A percentile compares a stretch with the other conserved stretches of the same genome.
These are phyloP conservation scores for Cryptomeria japonica DNA, from an alignment of 75 land plant genomes.

Conservation along the genomic window DNA sequence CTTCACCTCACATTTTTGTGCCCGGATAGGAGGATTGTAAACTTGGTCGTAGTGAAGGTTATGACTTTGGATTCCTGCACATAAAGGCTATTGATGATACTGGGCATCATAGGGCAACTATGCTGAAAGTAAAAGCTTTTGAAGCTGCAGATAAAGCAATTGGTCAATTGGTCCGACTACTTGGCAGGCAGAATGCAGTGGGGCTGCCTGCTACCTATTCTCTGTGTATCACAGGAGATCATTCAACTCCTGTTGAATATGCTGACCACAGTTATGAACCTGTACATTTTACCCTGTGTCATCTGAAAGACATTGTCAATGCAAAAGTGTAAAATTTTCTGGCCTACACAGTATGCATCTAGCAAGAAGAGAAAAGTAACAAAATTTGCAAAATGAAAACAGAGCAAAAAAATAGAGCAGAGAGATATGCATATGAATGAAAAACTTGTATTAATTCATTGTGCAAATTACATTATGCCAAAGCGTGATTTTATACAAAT, in stretches of 20 bases:
- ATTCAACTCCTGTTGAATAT: constrained; percentile 98
- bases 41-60: constrained; percentile 79
- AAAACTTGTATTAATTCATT: too few relatives aligned
- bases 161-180: constrained; percentile 77
- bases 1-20: constrained; percentile 74
- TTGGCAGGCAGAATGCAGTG: constrained; percentile 80
- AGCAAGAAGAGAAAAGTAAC: too few relatives aligned
- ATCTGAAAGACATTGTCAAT: constrained; percentile 71
- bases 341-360: too few relatives aligned
- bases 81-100: constrained; percentile 99
- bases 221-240: constrained; percentile 94
- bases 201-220: constrained; percentile 62
- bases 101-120: constrained; percentile 92
- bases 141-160: constrained; percentile 92
- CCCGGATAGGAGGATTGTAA: constrained; percentile 84
- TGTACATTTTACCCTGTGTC: constrained; percentile 86
- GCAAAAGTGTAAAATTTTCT: too few relatives aligned
- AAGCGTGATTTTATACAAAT: too few relatives aligned
- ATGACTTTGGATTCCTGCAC: constrained; percentile 98
- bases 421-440: too few relatives aligned
- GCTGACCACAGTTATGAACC: constrained; percentile 99
- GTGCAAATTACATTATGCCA: too few relatives aligned
- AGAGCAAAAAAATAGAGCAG: too few relatives aligned
- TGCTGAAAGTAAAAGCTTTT: constrained; percentile 77
- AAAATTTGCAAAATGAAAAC: too few relatives aligned